phyloP scores from a whole-genome alignment of 164 flowering plant species.

The Cinnamomum chago region DNA sequence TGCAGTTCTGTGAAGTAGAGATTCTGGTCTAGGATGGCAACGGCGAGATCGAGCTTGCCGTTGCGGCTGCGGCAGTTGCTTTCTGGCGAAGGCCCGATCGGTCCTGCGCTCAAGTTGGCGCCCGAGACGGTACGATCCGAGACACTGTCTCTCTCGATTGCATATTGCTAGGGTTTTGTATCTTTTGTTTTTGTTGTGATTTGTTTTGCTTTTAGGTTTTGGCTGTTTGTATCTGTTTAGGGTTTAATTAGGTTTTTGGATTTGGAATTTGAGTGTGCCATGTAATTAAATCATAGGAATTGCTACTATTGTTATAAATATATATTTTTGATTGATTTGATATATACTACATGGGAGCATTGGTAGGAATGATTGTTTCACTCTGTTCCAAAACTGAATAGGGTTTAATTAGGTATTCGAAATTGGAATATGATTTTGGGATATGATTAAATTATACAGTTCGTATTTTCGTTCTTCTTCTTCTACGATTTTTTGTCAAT shows the following conservation, averaged over 20 bases:
- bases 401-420: background rate
- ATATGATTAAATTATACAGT: no score
- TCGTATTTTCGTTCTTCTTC: no score
- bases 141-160: background rate
- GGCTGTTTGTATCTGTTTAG: background rate
- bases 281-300: background rate
- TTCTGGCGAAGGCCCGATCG: slow-evolving; percentile 60
- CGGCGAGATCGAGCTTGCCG: slow-evolving; percentile 77
- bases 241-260: background rate
- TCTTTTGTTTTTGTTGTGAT: no score
- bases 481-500: no score
- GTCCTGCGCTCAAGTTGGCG: slow-evolving; percentile 71
- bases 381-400: background rate
- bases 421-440: no score
- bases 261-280: background rate
- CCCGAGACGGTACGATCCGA: slow-evolving; percentile 59
- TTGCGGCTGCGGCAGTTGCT: slow-evolving; percentile 74
- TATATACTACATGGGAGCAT: no score
- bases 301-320: no score
- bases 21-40: slow-evolving; percentile 41
- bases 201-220: background rate
- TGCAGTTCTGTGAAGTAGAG: slow-evolving; percentile 18
- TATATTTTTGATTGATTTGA: background rate
- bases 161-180: background rate
- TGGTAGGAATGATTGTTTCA: background rate